Evolutionary conservation across 1,284 basidiomycete genomes (phyloP), one percentile per base, ranked within the genome.

Genomic region (Wallemia hederae): DNA sequence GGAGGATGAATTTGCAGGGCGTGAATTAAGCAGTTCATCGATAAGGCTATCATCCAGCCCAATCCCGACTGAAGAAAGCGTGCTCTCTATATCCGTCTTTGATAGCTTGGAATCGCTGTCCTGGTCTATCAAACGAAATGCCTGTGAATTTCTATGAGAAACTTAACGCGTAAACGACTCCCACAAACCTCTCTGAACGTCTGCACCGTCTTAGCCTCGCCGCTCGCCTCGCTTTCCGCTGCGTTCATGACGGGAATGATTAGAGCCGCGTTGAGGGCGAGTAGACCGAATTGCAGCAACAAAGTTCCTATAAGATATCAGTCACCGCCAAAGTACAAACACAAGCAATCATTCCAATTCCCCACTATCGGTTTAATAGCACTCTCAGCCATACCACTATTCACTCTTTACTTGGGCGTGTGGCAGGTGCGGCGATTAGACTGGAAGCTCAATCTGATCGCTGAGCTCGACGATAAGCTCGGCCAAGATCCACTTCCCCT

Each of bases 401-500:
- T 49, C 39, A 49, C 39, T 49, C n/a, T 49, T 22, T 49, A 49
- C 19, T n/a, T 49, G 11, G 39, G 39, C 22, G 11, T 14, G 5
- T 49, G 39, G 39, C 39, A 49, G 22, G 39, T 49, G 11, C 11
- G n/a, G n/a, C 11, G 39, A 49, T 49, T 49, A 49, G 39, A 49
- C n/a, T 49, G 94, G 94, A 99, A 99, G 72, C 75, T 96, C 28
- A 78, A 79, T 60, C 76, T 98, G 62, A 96, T 98, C 64, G 87
- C 96, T 65, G 88, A 97, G 68, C 76, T 98, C 55, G 85, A 96
- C 68, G 81, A 86, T 70, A 96, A 97, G 72, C 74, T 97, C 27
- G 77, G 82, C 63, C 77, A 83, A 27, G 78, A 80, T 31, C 85
- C 94, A 0, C 77, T 98, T 62, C 69, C 74, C 25, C 74, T 99